Conservation (phyloP, 208 protist genomes). For the Leishmania aethiopica region DNA sequence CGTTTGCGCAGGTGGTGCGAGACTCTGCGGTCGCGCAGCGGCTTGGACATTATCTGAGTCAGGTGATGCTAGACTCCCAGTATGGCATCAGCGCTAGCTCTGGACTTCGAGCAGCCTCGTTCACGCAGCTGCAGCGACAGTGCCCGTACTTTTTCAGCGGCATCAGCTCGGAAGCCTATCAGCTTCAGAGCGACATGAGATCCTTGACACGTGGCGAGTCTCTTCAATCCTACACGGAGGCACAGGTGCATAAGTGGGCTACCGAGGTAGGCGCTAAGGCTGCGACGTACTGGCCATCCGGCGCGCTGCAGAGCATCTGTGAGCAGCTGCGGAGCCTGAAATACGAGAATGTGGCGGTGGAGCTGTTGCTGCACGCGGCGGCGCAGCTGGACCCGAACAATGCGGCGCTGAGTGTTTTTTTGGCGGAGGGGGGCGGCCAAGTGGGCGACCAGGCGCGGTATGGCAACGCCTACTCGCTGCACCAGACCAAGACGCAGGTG, state of each 20-base stretch:
- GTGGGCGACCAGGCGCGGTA: constrained; percentile 15
- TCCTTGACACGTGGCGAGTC: constrained; percentile 44
- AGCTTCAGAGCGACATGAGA: constrained; percentile 68
- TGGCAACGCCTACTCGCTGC: constrained; percentile 34
- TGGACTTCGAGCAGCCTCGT: constrained; percentile 41
- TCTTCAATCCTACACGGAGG: constrained; percentile 50
- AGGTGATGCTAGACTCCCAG: constrained; percentile 55
- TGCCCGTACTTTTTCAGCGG: constrained; percentile 87
- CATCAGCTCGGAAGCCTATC: constrained; percentile 69
- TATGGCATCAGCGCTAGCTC: constrained; percentile 43
- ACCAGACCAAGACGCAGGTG: constrained; percentile 72
- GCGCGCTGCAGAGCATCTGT: constrained; percentile 76
- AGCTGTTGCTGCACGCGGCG: constrained; percentile 86
- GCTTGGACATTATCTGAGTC: constrained; percentile 62
- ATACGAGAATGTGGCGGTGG: constrained; percentile 68
- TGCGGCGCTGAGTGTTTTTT: constrained; percentile 57
- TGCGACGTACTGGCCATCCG: constrained; percentile 71
- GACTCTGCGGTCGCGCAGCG: constrained; percentile 69
- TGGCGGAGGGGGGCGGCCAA: constrained; percentile 30
- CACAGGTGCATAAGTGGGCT: constrained; percentile 63
- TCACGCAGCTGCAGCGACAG: constrained; percentile 60
- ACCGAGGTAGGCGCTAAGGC: constrained; percentile 64
- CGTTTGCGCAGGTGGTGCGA: constrained; percentile 76
- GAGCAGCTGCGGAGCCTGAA: constrained; percentile 73
- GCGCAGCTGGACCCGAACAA: constrained; percentile 79